A percentile compares a stretch with the other conserved stretches of the same genome.
Conservation (phyloP, 352 stramenopile genomes). For the Phytophthora palmivora region DNA sequence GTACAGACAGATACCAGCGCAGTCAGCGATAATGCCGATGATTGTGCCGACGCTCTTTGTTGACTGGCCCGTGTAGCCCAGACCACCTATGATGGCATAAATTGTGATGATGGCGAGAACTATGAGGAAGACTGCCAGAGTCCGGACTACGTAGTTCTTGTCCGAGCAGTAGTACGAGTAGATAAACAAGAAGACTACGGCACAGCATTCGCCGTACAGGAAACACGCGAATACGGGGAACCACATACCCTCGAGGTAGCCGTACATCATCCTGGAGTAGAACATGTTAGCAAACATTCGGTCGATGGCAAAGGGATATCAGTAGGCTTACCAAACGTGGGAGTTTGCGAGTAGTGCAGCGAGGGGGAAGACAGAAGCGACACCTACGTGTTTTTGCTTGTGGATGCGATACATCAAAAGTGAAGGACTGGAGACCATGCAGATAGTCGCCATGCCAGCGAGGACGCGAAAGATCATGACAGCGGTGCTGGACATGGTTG, state of each 20-base stretch:
- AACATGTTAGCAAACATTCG: slow-evolving; percentile 33
- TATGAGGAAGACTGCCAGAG: slow-evolving; percentile 27
- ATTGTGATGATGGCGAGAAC: slow-evolving; percentile 39
- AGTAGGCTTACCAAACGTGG: slow-evolving; percentile 48
- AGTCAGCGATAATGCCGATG: slow-evolving; percentile 37
- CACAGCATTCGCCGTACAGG: slow-evolving; percentile 42
- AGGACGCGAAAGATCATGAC: slow-evolving; percentile 41
- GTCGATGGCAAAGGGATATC: neutral
- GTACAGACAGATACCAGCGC: slow-evolving; percentile 54
- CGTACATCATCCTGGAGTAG: slow-evolving; percentile 50
- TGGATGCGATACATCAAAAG: slow-evolving; percentile 52
- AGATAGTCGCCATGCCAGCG: slow-evolving; percentile 41
- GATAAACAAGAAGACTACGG: slow-evolving; percentile 43
- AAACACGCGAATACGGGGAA: slow-evolving; percentile 60
- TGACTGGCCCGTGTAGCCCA: slow-evolving; percentile 43
- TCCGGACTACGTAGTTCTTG: slow-evolving; percentile 33
- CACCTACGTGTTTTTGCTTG: slow-evolving; percentile 45
- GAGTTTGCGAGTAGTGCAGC: slow-evolving; percentile 49
- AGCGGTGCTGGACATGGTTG: slow-evolving; percentile 23
- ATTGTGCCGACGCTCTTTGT: slow-evolving; percentile 30
- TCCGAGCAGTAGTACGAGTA: slow-evolving; percentile 46
- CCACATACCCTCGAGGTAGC: slow-evolving; percentile 46
- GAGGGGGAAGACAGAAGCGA: slow-evolving; percentile 49
- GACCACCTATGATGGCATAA: slow-evolving; percentile 47
- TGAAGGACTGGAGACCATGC: slow-evolving; percentile 54